These are phyloP conservation scores for Alternaria atra DNA, from an alignment of 2,329 filamentous ascomycete species.

Conservation along the genomic window DNA sequence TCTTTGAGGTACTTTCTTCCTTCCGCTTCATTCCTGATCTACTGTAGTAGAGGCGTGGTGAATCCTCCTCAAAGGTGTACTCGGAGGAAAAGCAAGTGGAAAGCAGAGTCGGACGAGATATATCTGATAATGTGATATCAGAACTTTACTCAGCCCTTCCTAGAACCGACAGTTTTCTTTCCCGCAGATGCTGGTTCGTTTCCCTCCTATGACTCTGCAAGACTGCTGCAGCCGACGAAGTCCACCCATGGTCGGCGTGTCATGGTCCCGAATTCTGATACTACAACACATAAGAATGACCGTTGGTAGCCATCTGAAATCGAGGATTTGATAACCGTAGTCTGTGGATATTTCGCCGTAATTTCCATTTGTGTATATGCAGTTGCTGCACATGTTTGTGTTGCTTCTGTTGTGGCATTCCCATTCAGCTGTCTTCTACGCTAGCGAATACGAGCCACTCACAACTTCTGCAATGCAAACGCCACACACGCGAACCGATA, in stretches of 20 bases:
- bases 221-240: neutral
- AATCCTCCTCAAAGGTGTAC: neutral
- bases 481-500: neutral
- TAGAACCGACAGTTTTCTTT: neutral
- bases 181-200: neutral
- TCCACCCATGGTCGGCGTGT: neutral
- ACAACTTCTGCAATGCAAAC: neutral
- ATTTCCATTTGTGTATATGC: neutral
- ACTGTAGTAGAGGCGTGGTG: neutral
- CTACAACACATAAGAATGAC: neutral
- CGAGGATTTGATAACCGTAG: rapidly evolving
- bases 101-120: neutral
- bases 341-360: too few relatives aligned
- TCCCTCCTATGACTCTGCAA: neutral
- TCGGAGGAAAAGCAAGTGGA: neutral
- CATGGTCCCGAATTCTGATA: neutral
- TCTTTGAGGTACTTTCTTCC: neutral
- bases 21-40: neutral
- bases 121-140: neutral
- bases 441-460: neutral
- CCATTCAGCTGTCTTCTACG: neutral
- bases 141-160: neutral
- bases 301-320: neutral
- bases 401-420: neutral
- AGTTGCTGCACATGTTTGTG: neutral